phyloP scores from a whole-genome alignment of 148 eudicot genomes.

The Vaccinium myrtillus region DNA sequence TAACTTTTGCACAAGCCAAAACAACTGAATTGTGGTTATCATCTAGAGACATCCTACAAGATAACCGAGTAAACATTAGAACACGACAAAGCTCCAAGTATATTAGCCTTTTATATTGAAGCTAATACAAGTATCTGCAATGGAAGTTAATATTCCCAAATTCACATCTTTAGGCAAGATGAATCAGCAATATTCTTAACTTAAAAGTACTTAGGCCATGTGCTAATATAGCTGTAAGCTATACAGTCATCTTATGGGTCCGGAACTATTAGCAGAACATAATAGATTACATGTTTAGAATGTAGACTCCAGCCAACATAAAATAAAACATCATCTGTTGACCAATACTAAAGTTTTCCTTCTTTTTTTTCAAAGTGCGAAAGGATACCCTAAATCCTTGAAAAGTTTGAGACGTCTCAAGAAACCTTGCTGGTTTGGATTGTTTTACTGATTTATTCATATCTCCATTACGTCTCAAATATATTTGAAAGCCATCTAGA shows the following conservation, averaged over 20 bases:
- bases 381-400: background rate
- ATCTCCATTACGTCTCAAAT: background rate
- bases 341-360: background rate
- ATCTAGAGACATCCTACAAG: conserved; percentile 78
- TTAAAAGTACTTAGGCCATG: background rate
- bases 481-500: too few relatives aligned
- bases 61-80: conserved; percentile 13
- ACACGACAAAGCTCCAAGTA: background rate
- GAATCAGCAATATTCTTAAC: background rate
- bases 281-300: background rate
- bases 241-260: background rate
- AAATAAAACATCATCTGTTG: background rate
- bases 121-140: background rate
- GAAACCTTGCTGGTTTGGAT: conserved; percentile 4
- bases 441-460: background rate
- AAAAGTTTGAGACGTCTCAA: background rate
- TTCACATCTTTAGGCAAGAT: background rate
- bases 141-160: conserved; percentile 1
- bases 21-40: conserved; percentile 86
- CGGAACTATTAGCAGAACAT: background rate
- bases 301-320: background rate
- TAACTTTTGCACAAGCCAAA: conserved; percentile 79
- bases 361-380: background rate
- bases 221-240: background rate
- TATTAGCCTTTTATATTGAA: conserved; percentile 5